Conservation (phyloP, 768 basidiomycete genomes). For the Artomyces pyxidatus region DNA sequence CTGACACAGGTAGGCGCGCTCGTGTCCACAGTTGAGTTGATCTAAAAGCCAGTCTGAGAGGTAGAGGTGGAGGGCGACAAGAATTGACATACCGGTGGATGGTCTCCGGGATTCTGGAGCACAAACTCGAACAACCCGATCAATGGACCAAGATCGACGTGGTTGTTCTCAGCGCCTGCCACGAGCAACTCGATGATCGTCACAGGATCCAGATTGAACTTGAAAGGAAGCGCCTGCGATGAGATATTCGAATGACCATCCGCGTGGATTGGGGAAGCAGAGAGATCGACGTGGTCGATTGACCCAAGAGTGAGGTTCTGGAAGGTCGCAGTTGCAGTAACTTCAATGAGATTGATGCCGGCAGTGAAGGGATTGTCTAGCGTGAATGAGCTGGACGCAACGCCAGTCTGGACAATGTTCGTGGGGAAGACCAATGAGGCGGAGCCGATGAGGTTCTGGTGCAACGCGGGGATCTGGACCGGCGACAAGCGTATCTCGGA, state of each 20-base stretch:
- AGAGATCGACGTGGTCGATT: conserved; percentile 48
- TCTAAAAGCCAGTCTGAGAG: conserved; percentile 25
- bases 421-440: conserved; percentile 52
- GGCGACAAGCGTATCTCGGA: conserved; percentile 52
- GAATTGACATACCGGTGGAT: conserved; percentile 43
- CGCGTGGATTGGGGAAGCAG: conserved; percentile 50
- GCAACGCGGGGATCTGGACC: conserved; percentile 56
- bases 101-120: conserved; percentile 38
- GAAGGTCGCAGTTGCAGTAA: conserved; percentile 48
- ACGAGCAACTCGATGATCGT: conserved; percentile 51
- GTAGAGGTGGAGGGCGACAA: too few species aligned
- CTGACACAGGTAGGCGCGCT: conserved; percentile 50
- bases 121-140: conserved; percentile 46
- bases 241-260: conserved; percentile 49
- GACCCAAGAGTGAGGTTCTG: conserved; percentile 46
- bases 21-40: conserved; percentile 47
- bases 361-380: conserved; percentile 68
- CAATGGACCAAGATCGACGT: conserved; percentile 55
- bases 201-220: conserved; percentile 58
- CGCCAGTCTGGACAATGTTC: conserved; percentile 51
- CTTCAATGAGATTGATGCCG: conserved; percentile 51
- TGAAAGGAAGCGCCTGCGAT: conserved; percentile 48
- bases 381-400: conserved; percentile 49
- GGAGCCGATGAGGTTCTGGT: conserved; percentile 50
- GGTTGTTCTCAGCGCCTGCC: conserved; percentile 41